A percentile compares a stretch with the other conserved stretches of the same genome.
Evolutionary conservation across 129 eudicot species (phyloP).

Genomic region (Centrapalus pauciflorus): DNA sequence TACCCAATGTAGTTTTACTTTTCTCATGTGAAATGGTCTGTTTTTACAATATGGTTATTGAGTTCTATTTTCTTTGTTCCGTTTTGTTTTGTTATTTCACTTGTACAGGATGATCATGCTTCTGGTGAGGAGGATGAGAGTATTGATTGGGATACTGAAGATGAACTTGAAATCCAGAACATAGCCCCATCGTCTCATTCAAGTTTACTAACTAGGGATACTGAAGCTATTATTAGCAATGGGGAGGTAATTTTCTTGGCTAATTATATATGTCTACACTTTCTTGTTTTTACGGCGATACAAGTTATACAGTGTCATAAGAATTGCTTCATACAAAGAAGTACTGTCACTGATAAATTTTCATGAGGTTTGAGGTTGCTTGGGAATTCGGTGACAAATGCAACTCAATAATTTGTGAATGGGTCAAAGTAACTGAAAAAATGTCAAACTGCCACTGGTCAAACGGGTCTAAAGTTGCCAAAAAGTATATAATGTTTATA

Average conservation of each 20-base stretch:
- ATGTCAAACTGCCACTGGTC: too few relatives aligned
- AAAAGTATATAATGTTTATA: too few relatives aligned
- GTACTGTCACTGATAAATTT: too few relatives aligned
- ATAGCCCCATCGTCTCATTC: slow-evolving; percentile 33
- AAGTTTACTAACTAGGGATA: slow-evolving; percentile 18
- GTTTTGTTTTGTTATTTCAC: slow-evolving; percentile 10
- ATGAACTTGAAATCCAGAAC: slow-evolving; percentile 51
- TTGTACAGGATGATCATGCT: slow-evolving; percentile 37
- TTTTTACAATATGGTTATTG: background rate
- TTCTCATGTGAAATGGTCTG: background rate
- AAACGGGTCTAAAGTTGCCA: too few relatives aligned
- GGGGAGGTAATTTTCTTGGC: slow-evolving; percentile 35
- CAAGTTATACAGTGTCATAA: background rate
- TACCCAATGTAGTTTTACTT: background rate
- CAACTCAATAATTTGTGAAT: too few relatives aligned
- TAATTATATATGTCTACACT: background rate
- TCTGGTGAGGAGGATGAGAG: slow-evolving; percentile 41
- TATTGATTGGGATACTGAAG: slow-evolving; percentile 71
- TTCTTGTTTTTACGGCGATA: background rate
- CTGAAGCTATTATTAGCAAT: slow-evolving; percentile 26
- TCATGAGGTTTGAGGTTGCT: too few relatives aligned
- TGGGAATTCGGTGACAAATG: background rate
- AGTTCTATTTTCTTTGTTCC: background rate
- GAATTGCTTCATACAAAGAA: background rate
- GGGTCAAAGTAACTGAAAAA: too few relatives aligned